Percentiles rank a stretch among this genome's conserved stretches.
Evolutionary conservation across 129 eudicot genomes (phyloP).

Genomic region (Arctium minus): DNA sequence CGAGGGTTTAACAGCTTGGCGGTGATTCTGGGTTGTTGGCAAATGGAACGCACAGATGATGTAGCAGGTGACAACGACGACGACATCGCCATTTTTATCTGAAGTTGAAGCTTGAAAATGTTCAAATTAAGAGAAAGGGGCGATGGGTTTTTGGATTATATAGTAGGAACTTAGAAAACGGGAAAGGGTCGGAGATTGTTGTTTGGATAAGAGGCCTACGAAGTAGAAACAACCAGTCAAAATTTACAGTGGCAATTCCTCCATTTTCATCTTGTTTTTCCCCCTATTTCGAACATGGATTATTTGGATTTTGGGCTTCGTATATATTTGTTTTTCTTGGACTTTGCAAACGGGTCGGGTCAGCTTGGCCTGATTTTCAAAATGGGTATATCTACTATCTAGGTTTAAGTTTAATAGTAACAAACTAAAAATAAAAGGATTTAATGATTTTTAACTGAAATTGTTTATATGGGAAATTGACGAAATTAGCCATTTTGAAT

Average conservation of each 20-base stretch:
- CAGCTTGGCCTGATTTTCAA: too few species aligned
- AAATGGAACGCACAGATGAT: conserved; percentile 35
- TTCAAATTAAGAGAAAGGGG: not conserved
- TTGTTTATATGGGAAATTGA: too few species aligned
- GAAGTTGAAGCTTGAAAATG: not conserved
- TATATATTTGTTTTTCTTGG: not conserved
- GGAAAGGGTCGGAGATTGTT: conserved; percentile 1
- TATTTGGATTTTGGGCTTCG: not conserved
- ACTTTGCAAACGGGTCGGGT: not conserved
- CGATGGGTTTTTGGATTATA: not conserved
- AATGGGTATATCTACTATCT: too few species aligned
- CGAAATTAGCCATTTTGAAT: too few species aligned
- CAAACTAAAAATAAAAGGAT: too few species aligned
- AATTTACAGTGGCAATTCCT: conserved; percentile 5
- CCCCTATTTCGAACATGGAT: not conserved
- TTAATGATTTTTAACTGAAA: too few species aligned
- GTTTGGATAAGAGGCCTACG: conserved; percentile 21
- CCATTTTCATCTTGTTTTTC: not conserved
- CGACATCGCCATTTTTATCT: conserved; percentile 48
- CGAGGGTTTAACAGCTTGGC: conserved; percentile 18
- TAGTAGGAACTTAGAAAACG: not conserved
- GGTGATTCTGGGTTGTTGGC: conserved; percentile 25
- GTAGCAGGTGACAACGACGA: conserved; percentile 51
- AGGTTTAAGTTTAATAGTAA: too few species aligned
- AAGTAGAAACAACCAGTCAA: conserved; percentile 26